Conservation (phyloP, 2,329 filamentous ascomycete species). For the Arthrobotrys conoides region DNA sequence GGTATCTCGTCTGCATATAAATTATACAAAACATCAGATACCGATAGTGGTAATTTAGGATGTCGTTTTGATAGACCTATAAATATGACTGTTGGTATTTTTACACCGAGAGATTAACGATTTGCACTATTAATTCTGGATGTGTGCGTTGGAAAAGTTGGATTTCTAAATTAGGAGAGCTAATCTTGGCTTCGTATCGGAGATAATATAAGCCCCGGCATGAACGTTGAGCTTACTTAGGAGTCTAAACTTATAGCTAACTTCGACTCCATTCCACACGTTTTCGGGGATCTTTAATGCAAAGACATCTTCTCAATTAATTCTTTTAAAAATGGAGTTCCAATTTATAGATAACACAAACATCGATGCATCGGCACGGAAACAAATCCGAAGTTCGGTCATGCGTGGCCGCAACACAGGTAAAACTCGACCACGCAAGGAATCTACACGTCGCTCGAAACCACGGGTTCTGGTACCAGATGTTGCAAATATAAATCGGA, state of each 20-base stretch:
- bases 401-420: slow-evolving; percentile 52
- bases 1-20: too few species aligned
- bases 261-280: too few species aligned
- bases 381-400: slow-evolving; percentile 53
- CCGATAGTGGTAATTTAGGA: too few species aligned
- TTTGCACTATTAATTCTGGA: too few species aligned
- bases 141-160: slow-evolving; percentile 2
- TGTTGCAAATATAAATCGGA: slow-evolving; percentile 13
- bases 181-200: background rate
- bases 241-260: too few species aligned
- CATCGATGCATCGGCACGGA: slow-evolving; percentile 52
- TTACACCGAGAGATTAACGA: too few species aligned
- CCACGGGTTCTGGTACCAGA: slow-evolving; percentile 37
- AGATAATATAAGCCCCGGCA: background rate
- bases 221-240: background rate
- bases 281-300: too few species aligned
- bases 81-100: too few species aligned
- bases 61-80: too few species aligned
- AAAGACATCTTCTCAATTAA: background rate
- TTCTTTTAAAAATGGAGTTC: slow-evolving; percentile 43
- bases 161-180: background rate
- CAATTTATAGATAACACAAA: slow-evolving; percentile 49
- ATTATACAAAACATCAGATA: too few species aligned
- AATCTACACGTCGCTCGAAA: slow-evolving; percentile 1
- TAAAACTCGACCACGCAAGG: slow-evolving; percentile 36